phyloP scores from a whole-genome alignment of 257 asterid species.

The Apocynum venetum region DNA sequence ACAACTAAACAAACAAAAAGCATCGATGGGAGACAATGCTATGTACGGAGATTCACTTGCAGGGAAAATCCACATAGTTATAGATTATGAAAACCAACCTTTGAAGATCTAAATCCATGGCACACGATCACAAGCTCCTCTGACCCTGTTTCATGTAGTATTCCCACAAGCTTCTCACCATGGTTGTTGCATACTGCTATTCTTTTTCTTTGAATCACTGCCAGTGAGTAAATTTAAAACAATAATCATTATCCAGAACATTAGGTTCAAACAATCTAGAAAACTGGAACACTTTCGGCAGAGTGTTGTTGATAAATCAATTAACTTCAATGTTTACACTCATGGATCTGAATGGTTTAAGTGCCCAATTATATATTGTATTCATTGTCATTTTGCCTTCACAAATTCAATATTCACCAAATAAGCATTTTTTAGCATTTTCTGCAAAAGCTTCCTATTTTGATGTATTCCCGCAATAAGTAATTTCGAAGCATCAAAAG shows the following conservation, averaged over 20 bases:
- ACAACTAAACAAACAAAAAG: not conserved
- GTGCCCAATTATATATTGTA: not conserved
- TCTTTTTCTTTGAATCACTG: constrained; percentile 44
- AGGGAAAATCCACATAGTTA: not conserved
- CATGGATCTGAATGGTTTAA: not conserved
- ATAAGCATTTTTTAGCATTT: not conserved
- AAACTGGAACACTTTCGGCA: not conserved
- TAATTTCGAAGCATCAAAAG: not conserved
- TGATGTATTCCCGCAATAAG: not conserved
- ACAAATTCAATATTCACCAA: not conserved
- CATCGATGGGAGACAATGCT: not conserved
- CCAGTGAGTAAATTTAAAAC: not conserved
- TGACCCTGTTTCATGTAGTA: constrained; percentile 69
- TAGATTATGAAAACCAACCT: constrained; percentile 45
- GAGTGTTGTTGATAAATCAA: not conserved
- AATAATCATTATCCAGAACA: not conserved
- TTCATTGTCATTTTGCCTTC: not conserved
- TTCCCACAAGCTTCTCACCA: constrained; percentile 75
- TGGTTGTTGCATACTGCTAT: constrained; percentile 47
- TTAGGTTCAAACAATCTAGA: not conserved
- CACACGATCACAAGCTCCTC: constrained; percentile 71
- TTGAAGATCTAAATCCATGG: constrained; percentile 86
- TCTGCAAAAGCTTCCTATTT: not conserved
- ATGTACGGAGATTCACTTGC: not conserved
- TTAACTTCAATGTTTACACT: not conserved